Percentiles rank a stretch among this genome's conserved stretches.
These are phyloP conservation scores for Escovopsis sp. DNA, from an alignment of 2,329 filamentous ascomycete genomes.

Conservation along the genomic window DNA sequence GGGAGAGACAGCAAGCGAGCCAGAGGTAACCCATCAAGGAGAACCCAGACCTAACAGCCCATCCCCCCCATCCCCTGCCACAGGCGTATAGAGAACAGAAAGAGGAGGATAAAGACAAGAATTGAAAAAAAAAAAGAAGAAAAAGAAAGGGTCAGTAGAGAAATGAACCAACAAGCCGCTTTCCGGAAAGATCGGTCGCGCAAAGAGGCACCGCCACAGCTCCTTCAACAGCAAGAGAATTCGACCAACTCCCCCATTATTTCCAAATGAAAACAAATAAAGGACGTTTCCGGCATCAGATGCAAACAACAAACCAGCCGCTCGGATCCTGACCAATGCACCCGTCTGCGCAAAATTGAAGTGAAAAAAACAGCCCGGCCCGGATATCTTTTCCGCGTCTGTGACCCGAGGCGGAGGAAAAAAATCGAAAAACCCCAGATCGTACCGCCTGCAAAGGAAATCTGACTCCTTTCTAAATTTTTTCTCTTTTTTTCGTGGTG, in stretches of 20 bases:
- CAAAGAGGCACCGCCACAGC: conserved; percentile 12
- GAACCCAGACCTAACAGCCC: neutral
- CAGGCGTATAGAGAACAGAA: conserved; percentile 10
- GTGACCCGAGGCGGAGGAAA: conserved; percentile 9
- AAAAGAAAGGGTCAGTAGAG: neutral
- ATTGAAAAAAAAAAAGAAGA: conserved; percentile 4
- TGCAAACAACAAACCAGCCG: conserved; percentile 14
- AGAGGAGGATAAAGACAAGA: conserved; percentile 1
- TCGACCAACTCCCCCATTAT: conserved; percentile 23
- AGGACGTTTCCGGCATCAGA: conserved; percentile 15
- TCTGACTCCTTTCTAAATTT: conserved; percentile 28
- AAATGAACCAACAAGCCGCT: conserved; percentile 9
- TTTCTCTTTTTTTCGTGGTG: conserved; percentile 22
- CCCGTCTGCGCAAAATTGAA: too few relatives aligned
- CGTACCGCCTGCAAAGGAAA: conserved; percentile 17
- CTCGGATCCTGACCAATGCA: conserved; percentile 16
- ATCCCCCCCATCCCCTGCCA: conserved; percentile 7
- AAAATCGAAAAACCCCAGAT: conserved; percentile 21
- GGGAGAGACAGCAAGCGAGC: neutral
- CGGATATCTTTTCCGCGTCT: conserved; percentile 15
- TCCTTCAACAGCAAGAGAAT: conserved; percentile 10
- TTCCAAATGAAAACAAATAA: conserved; percentile 11
- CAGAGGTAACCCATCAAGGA: conserved; percentile 2
- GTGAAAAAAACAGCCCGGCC: conserved; percentile 1
- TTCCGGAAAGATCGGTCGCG: conserved; percentile 17